phyloP scores from a whole-genome alignment of 345 rosid species.

The Draba incana region DNA sequence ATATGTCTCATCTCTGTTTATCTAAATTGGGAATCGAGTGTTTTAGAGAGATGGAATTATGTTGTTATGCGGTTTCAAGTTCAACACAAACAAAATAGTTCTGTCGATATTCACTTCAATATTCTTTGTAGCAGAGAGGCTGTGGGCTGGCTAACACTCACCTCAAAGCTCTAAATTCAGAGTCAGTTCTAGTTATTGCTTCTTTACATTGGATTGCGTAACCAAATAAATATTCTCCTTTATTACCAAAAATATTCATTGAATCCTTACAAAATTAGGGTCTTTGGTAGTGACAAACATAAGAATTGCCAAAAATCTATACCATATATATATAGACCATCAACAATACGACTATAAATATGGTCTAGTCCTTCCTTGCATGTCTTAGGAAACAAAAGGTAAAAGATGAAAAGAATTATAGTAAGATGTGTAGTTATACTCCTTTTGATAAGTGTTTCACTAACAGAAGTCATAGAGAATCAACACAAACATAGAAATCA shows the following conservation, averaged over 20 bases:
- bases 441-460: conserved; percentile 33
- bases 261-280: conserved; percentile 11
- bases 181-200: conserved; percentile 41
- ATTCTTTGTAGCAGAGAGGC: conserved; percentile 12
- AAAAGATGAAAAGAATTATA: conserved; percentile 28
- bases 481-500: conserved; percentile 28
- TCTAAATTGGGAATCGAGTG: conserved; percentile 12
- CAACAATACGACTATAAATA: conserved; percentile 26
- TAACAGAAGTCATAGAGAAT: conserved; percentile 29
- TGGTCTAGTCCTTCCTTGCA: conserved; percentile 30
- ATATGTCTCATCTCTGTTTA: background rate
- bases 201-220: conserved; percentile 39
- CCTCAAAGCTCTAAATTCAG: conserved; percentile 29
- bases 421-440: conserved; percentile 28
- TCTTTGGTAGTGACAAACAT: conserved; percentile 23
- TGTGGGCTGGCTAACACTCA: conserved; percentile 36
- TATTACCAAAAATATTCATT: conserved; percentile 29
- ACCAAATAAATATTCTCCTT: conserved; percentile 39
- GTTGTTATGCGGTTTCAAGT: background rate
- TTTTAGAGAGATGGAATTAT: background rate
- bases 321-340: background rate
- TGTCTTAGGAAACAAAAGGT: background rate
- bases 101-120: conserved; percentile 41
- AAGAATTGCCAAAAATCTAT: conserved; percentile 2
- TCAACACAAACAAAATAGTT: conserved; percentile 26